Evolutionary conservation across 2,329 filamentous ascomycete species (phyloP).

Genomic region (Trichoderma harzianum): DNA sequence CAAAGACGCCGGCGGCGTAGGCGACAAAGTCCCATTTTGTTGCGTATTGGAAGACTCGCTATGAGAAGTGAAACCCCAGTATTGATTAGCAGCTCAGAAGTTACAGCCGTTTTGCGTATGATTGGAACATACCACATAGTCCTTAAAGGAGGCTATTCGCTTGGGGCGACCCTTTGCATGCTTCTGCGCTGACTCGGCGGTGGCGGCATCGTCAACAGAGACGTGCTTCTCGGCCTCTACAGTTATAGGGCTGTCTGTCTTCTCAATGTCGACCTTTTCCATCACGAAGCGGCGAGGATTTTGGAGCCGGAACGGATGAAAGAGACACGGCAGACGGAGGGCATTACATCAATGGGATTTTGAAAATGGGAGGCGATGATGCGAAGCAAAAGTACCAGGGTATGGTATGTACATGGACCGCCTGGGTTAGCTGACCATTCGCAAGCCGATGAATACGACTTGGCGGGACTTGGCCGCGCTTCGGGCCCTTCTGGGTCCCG

Average conservation of each 20-base stretch:
- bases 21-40: conserved; percentile 50
- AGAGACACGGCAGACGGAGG: neutral
- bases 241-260: neutral
- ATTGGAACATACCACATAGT: conserved; percentile 38
- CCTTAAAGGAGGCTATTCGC: conserved; percentile 43
- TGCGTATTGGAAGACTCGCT: conserved; percentile 54
- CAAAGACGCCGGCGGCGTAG: conserved; percentile 44
- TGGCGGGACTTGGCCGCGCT: neutral
- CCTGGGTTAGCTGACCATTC: neutral
- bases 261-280: neutral
- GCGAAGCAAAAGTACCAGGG: neutral
- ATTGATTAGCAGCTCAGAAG: neutral
- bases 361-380: neutral
- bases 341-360: neutral
- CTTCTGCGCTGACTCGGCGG: conserved; percentile 30
- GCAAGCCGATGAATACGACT: neutral
- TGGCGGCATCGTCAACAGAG: conserved; percentile 20
- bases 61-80: neutral
- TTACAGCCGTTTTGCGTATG: neutral
- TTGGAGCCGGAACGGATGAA: neutral
- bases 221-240: conserved; percentile 9
- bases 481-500: neutral
- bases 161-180: conserved; percentile 40
- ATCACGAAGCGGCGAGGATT: neutral
- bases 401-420: neutral